These are phyloP conservation scores for Monarda citriodora DNA, from an alignment of 305 asterid genomes.

Conservation along the genomic window DNA sequence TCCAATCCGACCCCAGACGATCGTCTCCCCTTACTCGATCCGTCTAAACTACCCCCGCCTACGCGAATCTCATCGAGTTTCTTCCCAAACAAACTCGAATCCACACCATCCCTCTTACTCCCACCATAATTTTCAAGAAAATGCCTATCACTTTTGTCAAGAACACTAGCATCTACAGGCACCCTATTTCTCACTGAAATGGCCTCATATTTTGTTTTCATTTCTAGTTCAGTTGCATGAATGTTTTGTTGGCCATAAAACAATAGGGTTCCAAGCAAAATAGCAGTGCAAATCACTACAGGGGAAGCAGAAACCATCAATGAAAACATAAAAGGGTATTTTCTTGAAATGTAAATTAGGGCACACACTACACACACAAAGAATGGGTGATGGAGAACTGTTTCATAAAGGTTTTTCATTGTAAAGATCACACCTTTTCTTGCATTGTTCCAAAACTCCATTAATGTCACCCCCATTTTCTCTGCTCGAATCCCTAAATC, in stretches of 20 bases:
- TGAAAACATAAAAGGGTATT: constrained; percentile 60
- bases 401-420: constrained; percentile 40
- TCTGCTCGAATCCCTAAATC: constrained; percentile 24
- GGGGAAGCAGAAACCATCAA: constrained; percentile 59
- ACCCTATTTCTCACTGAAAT: constrained; percentile 19
- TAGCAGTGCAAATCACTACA: constrained; percentile 59
- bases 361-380: constrained; percentile 43
- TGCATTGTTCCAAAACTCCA: constrained; percentile 38
- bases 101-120: constrained; percentile 19
- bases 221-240: constrained; percentile 41
- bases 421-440: constrained; percentile 40
- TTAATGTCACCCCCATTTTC: constrained; percentile 32
- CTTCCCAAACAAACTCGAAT: constrained; percentile 13
- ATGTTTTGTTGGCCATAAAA: constrained; percentile 59
- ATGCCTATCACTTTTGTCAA: constrained; percentile 22
- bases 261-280: constrained; percentile 68
- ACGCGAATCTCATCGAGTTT: constrained; percentile 27
- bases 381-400: constrained; percentile 62
- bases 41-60: constrained; percentile 31
- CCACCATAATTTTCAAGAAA: constrained; percentile 26
- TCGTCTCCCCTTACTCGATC: constrained; percentile 23
- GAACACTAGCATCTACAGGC: constrained; percentile 20
- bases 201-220: constrained; percentile 18
- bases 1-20: constrained; percentile 23
- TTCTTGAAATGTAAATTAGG: constrained; percentile 42